Base-by-base conservation (phyloP, 192 early-diverging fungal species). In the Thamnidium elegans region DNA sequence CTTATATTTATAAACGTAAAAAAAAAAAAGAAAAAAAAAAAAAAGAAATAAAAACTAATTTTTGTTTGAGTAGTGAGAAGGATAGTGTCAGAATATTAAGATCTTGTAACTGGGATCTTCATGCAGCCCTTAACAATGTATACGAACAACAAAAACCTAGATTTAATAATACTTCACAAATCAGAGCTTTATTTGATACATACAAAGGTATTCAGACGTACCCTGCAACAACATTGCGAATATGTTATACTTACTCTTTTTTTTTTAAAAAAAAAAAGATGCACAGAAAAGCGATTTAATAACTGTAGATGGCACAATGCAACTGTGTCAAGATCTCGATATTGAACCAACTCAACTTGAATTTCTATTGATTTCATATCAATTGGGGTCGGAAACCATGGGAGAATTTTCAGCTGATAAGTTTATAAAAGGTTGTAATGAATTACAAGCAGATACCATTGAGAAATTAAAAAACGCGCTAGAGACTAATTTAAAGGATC, bases 301-400 rank as follows among this genome's bases (percentile, higher is more conserved):
- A 66, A 59, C 79, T 30, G 75, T 90, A 19, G 91, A 94, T 17
- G 92, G 91, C 17, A 89, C 83, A 19, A 82, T 88, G 56, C 66
- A 81, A 58, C 80, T 89, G 19, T 90, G 87, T 62, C 65, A 72
- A 21, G 90, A 89, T 65, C 74, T 94, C 48, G 79, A 77, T 15
- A 82, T 94, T 45, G 90, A 88, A 56, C 91, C 91, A 10, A 81
- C 81, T 19, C 84, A 91, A 50, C 78, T 86, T 39, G 90, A 89
- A 30, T 85, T 88, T 62, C 67, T 93, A 3, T 82, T 90, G 19
- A 65, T 93, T 20, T 83, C 91, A 9, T 86, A 77, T 69, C 82
- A 92, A 59, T 65, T 94, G 7, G 78, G 82, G 44, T 81, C 85
- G 21, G 78, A 89, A 61, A 74, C 72, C 21, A 91, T 92, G 88